Evolutionary conservation across 225 moss, liverwort and hornwort genomes (phyloP).

Genomic region (Marchantia paleacea): DNA sequence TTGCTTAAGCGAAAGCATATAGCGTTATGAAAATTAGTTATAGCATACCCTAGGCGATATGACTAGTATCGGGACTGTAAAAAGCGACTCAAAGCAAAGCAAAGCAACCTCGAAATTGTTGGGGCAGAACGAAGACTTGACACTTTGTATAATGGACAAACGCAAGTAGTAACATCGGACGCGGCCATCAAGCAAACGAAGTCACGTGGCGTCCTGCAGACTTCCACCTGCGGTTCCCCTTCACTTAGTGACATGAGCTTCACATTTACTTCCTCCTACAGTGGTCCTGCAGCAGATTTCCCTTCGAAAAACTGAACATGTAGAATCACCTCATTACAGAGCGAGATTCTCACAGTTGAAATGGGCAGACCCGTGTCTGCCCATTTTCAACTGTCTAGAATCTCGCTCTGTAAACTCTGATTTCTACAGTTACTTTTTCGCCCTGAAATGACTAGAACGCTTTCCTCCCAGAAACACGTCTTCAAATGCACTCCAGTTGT

Average conservation of each 20-base stretch:
- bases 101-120: too few relatives aligned
- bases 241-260: background rate
- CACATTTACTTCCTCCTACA: background rate
- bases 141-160: background rate
- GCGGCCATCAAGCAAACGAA: background rate
- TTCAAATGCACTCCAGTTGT: too few relatives aligned
- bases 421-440: too few relatives aligned
- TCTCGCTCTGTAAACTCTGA: too few relatives aligned
- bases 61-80: too few relatives aligned
- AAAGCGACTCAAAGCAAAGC: too few relatives aligned
- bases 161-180: background rate
- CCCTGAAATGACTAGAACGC: too few relatives aligned
- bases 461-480: too few relatives aligned
- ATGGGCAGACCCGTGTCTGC: background rate
- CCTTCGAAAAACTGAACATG: background rate
- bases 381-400: background rate
- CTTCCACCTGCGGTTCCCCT: background rate
- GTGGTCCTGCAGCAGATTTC: too few relatives aligned
- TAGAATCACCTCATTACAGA: background rate
- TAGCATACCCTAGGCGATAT: too few relatives aligned
- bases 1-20: background rate
- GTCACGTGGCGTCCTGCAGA: slow-evolving; percentile 1
- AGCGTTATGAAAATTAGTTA: too few relatives aligned
- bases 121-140: too few relatives aligned
- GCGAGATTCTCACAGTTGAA: background rate